Conservation (phyloP, 306 rosid genomes). For the Dalbergia cochinchinensis region DNA sequence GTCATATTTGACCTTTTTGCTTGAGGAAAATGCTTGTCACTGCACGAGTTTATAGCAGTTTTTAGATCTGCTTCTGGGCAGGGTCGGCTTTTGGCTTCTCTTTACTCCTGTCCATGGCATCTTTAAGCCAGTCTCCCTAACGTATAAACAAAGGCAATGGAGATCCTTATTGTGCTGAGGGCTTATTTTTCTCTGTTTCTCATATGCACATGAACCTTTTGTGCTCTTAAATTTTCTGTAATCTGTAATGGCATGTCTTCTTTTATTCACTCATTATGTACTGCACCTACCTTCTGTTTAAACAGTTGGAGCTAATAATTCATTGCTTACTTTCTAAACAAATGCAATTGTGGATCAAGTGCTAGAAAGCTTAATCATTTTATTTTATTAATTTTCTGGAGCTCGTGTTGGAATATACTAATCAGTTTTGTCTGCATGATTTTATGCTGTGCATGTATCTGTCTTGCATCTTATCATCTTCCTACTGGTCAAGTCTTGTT, state of each 20-base stretch:
- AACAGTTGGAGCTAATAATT: background rate
- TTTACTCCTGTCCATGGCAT: slow-evolving; percentile 15
- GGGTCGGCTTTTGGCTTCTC: slow-evolving; percentile 2
- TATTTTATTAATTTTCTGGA: slow-evolving; percentile 14
- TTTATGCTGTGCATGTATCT: slow-evolving; percentile 4
- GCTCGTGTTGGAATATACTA: slow-evolving; percentile 31
- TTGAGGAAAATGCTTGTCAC: slow-evolving; percentile 19
- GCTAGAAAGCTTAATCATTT: slow-evolving; percentile 25
- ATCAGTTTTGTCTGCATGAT: slow-evolving; percentile 16
- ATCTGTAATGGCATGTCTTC: slow-evolving; percentile 11
- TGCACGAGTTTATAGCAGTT: slow-evolving; percentile 17
- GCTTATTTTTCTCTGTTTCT: slow-evolving; percentile 25
- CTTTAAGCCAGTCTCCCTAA: background rate
- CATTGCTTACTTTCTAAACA: slow-evolving; percentile 11
- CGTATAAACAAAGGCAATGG: slow-evolving; percentile 5
- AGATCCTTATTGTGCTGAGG: slow-evolving; percentile 3
- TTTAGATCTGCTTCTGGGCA: background rate
- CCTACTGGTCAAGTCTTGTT: slow-evolving; percentile 36
- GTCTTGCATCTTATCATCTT: slow-evolving; percentile 20
- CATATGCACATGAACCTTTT: background rate
- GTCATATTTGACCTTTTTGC: slow-evolving; percentile 15
- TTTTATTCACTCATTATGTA: slow-evolving; percentile 8
- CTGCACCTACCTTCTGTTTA: slow-evolving; percentile 8
- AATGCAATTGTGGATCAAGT: slow-evolving; percentile 5
- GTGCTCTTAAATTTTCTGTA: background rate